phyloP scores from a whole-genome alignment of 495 filamentous ascomycete genomes.

The Aspergillus incahuasiensis region DNA sequence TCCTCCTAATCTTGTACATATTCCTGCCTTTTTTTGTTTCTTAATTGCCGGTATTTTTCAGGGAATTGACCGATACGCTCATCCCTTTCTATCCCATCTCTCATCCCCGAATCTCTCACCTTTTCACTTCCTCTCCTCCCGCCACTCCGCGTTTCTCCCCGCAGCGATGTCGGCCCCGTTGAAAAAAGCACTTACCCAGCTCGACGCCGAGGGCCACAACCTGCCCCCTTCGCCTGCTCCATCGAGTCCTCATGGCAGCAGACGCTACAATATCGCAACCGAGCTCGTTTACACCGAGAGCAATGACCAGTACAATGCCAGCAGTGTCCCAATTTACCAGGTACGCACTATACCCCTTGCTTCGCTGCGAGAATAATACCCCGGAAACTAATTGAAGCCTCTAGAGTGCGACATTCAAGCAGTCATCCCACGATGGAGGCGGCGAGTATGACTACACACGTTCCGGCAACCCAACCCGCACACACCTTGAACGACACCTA shows the following conservation, averaged over 20 bases:
- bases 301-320: constrained; percentile 92
- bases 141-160: constrained; percentile 19
- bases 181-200: constrained; percentile 66
- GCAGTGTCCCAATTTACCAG: constrained; percentile 94
- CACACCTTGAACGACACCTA: constrained; percentile 92
- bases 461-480: constrained; percentile 92
- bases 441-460: constrained; percentile 96
- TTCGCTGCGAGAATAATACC: not conserved
- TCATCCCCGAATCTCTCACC: not conserved
- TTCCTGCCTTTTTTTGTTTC: not conserved
- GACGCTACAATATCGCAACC: constrained; percentile 87
- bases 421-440: constrained; percentile 70
- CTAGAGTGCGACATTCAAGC: constrained; percentile 97
- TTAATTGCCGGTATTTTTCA: not conserved
- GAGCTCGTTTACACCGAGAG: constrained; percentile 94
- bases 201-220: constrained; percentile 86
- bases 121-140: not conserved
- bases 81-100: not conserved
- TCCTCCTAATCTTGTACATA: constrained; percentile 2
- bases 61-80: not conserved
- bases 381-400: constrained; percentile 12
- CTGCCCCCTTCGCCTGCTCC: constrained; percentile 92
- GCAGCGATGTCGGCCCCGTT: constrained; percentile 47
- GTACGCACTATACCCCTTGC: constrained; percentile 29
- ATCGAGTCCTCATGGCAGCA: constrained; percentile 78